Base-by-base conservation (phyloP, 2,329 filamentous ascomycete species). In the Phoma herbarum region DNA sequence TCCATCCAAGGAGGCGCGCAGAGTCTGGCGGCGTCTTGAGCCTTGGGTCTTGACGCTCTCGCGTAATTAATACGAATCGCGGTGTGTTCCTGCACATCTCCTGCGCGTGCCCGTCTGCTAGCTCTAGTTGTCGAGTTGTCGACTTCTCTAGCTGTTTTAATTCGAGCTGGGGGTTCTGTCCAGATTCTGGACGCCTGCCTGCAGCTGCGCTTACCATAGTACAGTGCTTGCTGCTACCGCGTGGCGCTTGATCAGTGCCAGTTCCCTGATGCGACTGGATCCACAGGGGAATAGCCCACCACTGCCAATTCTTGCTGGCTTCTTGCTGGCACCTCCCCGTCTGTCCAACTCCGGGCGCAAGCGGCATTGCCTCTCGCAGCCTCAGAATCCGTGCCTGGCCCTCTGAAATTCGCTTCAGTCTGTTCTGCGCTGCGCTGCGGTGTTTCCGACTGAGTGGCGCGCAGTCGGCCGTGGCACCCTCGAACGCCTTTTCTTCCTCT, bases 201-300 rank as follows among this genome's bases (percentile, higher is more conserved):
- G 45, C 37, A 44, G 16, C 37, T 39, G 45, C 49, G 52, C 50
- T 46, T 50, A 50, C n/a, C n/a, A n/a, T n/a, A n/a, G n/a, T n/a
- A n/a, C 43, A 28, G 48, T 23, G 29, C 11, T 12, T 23, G 37
- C 37, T 14, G 37, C 37, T 39, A 28, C 50, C 20, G 56, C 50
- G 29, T 44, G 56, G 45, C 56, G 56, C 56, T 46, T 54, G 35
- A 46, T 18, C 20, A 33, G 23, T 42, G 39, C 47, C 47, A 33
- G 37, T 52, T 52, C 56, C 56, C n/a, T 50, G 45, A 59, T 12
- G 20, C n/a, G 29, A 26, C 44, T 33, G 50, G 56, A 49, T 59
- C 50, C 56, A 53, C 45, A 53, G 43, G 55, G 55, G 31, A 50
- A 45, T 41, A 52, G 56, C 56, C 56, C 56, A 59, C 56, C 56